Conservation (phyloP, 192 early-diverging fungal genomes). For the Backusella tuberculispora region DNA sequence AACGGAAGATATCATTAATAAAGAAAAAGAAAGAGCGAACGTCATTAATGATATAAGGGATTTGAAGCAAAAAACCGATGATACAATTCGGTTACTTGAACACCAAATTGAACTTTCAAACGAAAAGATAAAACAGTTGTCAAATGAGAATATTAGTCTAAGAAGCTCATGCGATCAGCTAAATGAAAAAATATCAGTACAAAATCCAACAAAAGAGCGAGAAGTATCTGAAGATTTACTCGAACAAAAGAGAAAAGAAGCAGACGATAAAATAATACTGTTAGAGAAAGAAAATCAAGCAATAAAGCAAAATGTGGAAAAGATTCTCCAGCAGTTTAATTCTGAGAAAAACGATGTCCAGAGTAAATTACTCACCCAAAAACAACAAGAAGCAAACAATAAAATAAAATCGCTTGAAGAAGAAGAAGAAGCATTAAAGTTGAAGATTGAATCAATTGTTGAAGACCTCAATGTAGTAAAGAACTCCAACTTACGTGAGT, state of each 20-base stretch:
- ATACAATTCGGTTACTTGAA: neutral
- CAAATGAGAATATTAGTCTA: neutral
- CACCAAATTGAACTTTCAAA: neutral
- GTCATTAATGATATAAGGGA: neutral
- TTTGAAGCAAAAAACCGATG: neutral
- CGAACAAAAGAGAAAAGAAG: neutral
- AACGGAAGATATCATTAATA: neutral
- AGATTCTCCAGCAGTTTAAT: neutral
- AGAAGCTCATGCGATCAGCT: neutral
- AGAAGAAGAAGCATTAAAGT: too few species aligned
- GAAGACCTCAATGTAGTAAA: too few species aligned
- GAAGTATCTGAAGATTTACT: neutral
- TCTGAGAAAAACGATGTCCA: neutral
- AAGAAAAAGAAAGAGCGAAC: slow-evolving; percentile 1
- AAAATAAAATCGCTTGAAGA: too few species aligned
- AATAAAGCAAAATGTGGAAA: neutral
- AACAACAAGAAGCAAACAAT: neutral
- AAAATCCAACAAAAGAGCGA: neutral
- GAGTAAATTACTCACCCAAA: neutral
- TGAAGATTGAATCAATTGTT: too few species aligned
- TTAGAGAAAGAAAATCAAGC: neutral
- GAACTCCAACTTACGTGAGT: neutral
- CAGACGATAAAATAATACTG: neutral
- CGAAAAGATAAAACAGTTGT: neutral
- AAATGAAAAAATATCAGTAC: neutral